Base-by-base conservation (phyloP, 1,139 yeast genomes). In the Saccharomyces hybrid region DNA sequence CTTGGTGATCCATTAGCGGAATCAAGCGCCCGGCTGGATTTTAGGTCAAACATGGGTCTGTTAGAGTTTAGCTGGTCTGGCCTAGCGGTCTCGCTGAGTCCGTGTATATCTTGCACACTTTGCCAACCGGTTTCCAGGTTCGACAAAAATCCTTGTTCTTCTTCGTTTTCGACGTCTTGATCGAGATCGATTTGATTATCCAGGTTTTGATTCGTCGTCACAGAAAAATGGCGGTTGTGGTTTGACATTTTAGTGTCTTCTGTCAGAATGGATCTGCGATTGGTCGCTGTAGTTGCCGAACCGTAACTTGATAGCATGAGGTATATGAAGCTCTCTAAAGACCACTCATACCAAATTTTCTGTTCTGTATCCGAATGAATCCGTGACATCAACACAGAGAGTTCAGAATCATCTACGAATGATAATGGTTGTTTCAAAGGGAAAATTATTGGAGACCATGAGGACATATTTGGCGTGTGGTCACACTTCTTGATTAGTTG, bases 361-460 rank as follows among this genome's bases (percentile, higher is more conserved):
- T 48, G 71, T 38, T 38, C 44, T 38, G 44, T 38, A 9, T 38
- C 8, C 24, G 44, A 68, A 48, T 58, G 57, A 19, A 58, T 58
- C 47, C 84, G 69, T 2, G 70, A 60, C 51, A 83, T 63, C 42
- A 76, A 72, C 0, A 84, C 68, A 46, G 78, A 78, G 6, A 86
- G 61, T 52, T 76, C 83, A 4, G 83, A 74, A 49, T 76, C 78
- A 52, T 83, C 86, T 1, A 80, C 68, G 0, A 82, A 70, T 21
- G 72, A 66, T 9, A 80, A 61, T 2, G 86, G 83, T 6, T 74
- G 73, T 50, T 74, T 73, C 1, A 87, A 65, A 0, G 96, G 96
- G 66, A 90, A 85, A 62, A 84, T 76, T 29, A 86, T 73, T 0
- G 96, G 96, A 55, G 84, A 79, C 90, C 90, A 84, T 0, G 88